Base-by-base conservation (phyloP, 768 basidiomycete species). In the Leccinum variicolor region DNA sequence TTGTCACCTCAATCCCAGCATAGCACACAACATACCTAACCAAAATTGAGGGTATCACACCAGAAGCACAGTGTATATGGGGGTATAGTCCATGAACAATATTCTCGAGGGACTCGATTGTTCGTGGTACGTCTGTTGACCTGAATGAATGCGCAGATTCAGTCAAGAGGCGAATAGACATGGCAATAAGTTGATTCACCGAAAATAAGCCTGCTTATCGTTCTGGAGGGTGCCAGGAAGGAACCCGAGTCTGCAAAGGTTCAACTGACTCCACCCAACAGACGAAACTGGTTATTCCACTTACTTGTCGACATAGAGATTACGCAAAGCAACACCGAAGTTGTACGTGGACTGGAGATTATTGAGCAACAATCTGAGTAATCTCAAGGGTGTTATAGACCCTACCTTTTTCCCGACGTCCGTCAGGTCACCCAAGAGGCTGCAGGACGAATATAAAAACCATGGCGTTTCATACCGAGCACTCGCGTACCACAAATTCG, bases 71-170 rank as follows among this genome's bases (percentile, higher is more conserved):
- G 65, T 82, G 82, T 4, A 71, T 60, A 7, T 74, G 71, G 2
- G 87, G 87, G 63, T 90, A 92, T 49, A 93, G 68, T 1, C 90
- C 90, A 51, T 84, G 78, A n/a, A 89, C 75, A 34, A 92, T 76
- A 61, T 92, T 84, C 62, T 88, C 85, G 17, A 91, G 71, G 0
- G 85, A 85, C 63, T 92, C 88, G 15, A 86, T 84, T 6, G 90
- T 92, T 33, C 91, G 78, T 0, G 89, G 82, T 69, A 93, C 83
- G 65, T 89, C 87, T 2, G 91, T 93, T 15, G 83, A 87, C 49
- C 86, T 85, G 51, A 9, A 55, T 26, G 33, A 54, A 55, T 25
- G 41, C 7, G 17, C 14, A 26, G 39, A 39, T 33, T 13, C 3
- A 8, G 28, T 54, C 49, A 57, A 25, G 10, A 45, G 28, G 31